Conservation (phyloP, 176 grass and related monocot species). For the Zoysia pacifica region DNA sequence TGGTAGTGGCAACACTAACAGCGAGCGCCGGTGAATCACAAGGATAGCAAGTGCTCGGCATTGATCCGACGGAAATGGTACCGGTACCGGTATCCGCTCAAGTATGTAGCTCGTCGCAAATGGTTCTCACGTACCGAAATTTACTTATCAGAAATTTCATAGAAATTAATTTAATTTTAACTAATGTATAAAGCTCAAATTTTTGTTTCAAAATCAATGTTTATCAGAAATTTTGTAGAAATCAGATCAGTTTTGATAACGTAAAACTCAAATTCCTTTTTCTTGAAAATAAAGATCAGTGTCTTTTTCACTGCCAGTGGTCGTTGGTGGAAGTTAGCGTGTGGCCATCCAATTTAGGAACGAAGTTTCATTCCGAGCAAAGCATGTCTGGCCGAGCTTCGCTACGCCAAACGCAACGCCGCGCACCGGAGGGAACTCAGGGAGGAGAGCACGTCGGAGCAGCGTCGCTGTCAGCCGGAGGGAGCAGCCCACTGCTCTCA, state of each 20-base stretch:
- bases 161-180: no score
- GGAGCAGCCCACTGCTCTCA: no score
- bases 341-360: neutral
- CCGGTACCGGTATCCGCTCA: no score
- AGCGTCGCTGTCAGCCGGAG: neutral
- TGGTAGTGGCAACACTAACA: conserved; percentile 86
- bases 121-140: no score
- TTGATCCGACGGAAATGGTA: no score
- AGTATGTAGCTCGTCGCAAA: no score
- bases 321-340: neutral
- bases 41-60: no score
- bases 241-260: neutral
- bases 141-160: no score
- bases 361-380: conserved; percentile 1
- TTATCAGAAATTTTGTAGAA: neutral
- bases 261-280: neutral
- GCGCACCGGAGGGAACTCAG: no score
- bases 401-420: no score
- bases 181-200: no score
- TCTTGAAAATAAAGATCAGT: neutral
- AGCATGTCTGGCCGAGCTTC: conserved; percentile 21
- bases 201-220: no score
- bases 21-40: conserved; percentile 38
- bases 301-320: neutral
- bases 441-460: neutral